Conservation (phyloP, 225 moss, liverwort and hornwort species). For the Ulota crispa region DNA sequence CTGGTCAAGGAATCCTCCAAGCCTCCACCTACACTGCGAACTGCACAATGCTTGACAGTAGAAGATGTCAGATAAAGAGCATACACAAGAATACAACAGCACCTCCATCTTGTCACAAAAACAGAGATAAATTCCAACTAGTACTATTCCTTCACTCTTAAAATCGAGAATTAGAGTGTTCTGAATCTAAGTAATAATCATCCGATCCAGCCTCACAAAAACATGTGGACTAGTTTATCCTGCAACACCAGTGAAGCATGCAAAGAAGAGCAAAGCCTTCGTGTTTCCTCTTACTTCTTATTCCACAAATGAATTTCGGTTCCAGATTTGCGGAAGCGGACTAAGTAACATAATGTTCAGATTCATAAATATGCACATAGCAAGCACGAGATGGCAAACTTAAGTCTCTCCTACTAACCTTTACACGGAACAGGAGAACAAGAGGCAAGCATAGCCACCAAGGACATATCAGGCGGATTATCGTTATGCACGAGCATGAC, state of each 20-base stretch:
- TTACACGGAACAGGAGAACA: conserved; percentile 61
- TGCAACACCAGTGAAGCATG: neutral
- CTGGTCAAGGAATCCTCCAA: conserved; percentile 71
- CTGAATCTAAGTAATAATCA: neutral
- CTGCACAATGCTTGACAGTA: conserved; percentile 50
- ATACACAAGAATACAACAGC: neutral
- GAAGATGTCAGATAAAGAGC: neutral
- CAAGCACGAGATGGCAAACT: neutral
- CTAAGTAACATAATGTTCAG: neutral
- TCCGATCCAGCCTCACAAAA: neutral
- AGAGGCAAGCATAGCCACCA: conserved; percentile 82
- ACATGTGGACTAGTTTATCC: neutral
- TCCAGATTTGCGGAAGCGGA: conserved; percentile 6
- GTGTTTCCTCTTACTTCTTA: neutral
- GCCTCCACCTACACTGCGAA: conserved; percentile 54
- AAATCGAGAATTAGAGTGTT: neutral
- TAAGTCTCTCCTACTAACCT: conserved; percentile 41
- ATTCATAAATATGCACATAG: neutral
- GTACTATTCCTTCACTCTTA: neutral
- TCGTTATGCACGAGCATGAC: conserved; percentile 86
- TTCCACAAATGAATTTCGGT: neutral
- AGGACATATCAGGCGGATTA: conserved; percentile 67
- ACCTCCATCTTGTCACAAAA: neutral
- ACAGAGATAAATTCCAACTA: neutral
- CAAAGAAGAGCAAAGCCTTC: neutral